Conservation (phyloP, 495 filamentous ascomycete species). For the Hypoxylon lienhwacheense region DNA sequence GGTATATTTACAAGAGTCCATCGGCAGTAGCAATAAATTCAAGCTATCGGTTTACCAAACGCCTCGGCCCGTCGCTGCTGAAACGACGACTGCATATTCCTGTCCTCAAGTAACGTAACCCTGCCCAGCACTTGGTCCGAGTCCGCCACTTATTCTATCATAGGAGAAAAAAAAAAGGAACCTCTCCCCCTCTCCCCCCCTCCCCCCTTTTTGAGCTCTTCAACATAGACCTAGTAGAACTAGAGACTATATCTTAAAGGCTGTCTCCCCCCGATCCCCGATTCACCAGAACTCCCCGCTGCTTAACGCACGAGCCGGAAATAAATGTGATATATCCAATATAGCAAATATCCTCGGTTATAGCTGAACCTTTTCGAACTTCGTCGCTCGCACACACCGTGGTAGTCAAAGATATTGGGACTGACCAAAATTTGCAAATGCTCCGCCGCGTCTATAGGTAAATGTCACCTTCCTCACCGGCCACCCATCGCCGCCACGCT, state of each 20-base stretch:
- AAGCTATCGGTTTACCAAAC: slow-evolving; percentile 24
- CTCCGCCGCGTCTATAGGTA: slow-evolving; percentile 50
- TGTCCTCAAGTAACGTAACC: slow-evolving; percentile 36
- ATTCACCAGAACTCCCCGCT: slow-evolving; percentile 19
- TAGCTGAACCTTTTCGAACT: slow-evolving; percentile 3
- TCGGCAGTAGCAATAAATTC: slow-evolving; percentile 12
- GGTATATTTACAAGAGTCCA: slow-evolving; percentile 32
- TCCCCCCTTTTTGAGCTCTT: too few species aligned
- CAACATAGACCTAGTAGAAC: too few species aligned
- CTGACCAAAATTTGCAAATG: not conserved
- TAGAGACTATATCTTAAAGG: too few species aligned
- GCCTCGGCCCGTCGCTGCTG: slow-evolving; percentile 34
- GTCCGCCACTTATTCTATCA: slow-evolving; percentile 38
- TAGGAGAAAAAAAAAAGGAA: slow-evolving; percentile 23
- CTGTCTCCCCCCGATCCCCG: slow-evolving; percentile 2
- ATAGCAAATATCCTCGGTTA: not conserved
- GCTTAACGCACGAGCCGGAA: slow-evolving; percentile 1
- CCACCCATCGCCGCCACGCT: slow-evolving; percentile 87
- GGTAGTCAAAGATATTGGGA: slow-evolving; percentile 3
- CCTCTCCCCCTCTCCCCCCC: too few species aligned
- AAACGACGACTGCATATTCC: slow-evolving; percentile 37
- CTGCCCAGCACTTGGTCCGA: slow-evolving; percentile 44
- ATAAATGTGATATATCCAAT: slow-evolving; percentile 4
- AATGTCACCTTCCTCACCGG: slow-evolving; percentile 87
- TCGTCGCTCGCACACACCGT: slow-evolving; percentile 1